Conservation (phyloP, 2,329 filamentous ascomycete genomes). For the Hymenoscyphus albidus region DNA sequence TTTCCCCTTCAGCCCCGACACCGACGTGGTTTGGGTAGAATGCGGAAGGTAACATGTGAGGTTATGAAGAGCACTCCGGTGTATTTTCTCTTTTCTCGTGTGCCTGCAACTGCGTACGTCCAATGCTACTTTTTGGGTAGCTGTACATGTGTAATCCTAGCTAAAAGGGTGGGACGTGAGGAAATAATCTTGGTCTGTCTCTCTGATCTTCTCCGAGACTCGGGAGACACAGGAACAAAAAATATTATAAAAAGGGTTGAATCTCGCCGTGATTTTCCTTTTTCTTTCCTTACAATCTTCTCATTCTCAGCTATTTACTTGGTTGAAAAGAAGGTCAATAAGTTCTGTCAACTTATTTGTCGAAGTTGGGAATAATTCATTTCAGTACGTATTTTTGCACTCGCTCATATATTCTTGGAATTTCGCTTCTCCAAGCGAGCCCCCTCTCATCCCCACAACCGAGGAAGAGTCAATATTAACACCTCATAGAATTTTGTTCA, state of each 20-base stretch:
- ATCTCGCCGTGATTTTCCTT: neutral
- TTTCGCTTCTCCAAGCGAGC: too few relatives aligned
- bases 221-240: neutral
- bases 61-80: neutral
- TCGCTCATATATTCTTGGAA: too few relatives aligned
- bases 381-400: too few relatives aligned
- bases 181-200: neutral
- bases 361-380: neutral
- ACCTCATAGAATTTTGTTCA: too few relatives aligned
- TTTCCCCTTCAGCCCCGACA: neutral
- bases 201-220: neutral
- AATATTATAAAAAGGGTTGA: neutral
- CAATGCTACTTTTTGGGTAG: neutral
- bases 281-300: neutral
- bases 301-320: neutral
- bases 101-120: neutral
- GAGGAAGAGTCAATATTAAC: too few relatives aligned
- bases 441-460: too few relatives aligned
- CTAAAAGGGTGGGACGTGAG: neutral
- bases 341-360: neutral
- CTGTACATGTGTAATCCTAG: neutral
- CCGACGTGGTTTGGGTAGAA: neutral
- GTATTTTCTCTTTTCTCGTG: neutral
- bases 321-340: neutral
- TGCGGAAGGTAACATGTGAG: conserved; percentile 1